These are phyloP conservation scores for Microbotryum intermedium DNA, from an alignment of 1,284 basidiomycete species.

Conservation along the genomic window DNA sequence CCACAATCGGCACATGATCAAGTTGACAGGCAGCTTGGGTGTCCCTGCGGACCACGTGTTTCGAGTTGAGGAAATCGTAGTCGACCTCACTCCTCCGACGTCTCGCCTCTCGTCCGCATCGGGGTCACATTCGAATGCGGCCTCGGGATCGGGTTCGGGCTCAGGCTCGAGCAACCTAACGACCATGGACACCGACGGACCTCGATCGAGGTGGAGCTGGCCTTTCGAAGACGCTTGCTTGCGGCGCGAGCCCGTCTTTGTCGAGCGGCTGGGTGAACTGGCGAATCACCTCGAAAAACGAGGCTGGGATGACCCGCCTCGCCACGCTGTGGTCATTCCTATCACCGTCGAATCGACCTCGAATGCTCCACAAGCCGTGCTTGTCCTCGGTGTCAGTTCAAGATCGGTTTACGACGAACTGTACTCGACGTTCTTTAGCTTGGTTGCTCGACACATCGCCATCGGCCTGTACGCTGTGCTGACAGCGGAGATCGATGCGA, in stretches of 20 bases:
- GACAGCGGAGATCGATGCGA: conserved; percentile 38
- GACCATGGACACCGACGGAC: conserved; percentile 11
- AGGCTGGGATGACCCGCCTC: conserved; percentile 40
- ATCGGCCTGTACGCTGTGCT: conserved; percentile 25
- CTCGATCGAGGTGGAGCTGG: conserved; percentile 10
- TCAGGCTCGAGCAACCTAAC: conserved; percentile 10
- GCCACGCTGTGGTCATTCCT: conserved; percentile 40
- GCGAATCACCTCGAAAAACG: conserved; percentile 22
- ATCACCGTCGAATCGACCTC: conserved; percentile 37
- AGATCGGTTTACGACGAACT: conserved; percentile 25
- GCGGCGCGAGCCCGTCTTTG: conserved; percentile 19
- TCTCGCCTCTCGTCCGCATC: conserved; percentile 20
- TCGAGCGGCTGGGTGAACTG: conserved; percentile 17
- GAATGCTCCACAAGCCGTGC: conserved; percentile 34
- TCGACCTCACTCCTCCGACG: conserved; percentile 13
- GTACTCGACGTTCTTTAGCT: conserved; percentile 17
- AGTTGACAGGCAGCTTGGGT: conserved; percentile 6
- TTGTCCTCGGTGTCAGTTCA: conserved; percentile 41
- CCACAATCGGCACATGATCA: neutral
- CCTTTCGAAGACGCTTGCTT: conserved; percentile 25
- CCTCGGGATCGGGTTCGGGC: neutral
- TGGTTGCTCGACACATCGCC: conserved; percentile 19
- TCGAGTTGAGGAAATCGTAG: conserved; percentile 11
- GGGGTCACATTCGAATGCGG: conserved; percentile 1
- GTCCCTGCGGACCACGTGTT: conserved; percentile 22